Base-by-base conservation (phyloP, 495 filamentous ascomycete genomes). In the Copromyces sp. region DNA sequence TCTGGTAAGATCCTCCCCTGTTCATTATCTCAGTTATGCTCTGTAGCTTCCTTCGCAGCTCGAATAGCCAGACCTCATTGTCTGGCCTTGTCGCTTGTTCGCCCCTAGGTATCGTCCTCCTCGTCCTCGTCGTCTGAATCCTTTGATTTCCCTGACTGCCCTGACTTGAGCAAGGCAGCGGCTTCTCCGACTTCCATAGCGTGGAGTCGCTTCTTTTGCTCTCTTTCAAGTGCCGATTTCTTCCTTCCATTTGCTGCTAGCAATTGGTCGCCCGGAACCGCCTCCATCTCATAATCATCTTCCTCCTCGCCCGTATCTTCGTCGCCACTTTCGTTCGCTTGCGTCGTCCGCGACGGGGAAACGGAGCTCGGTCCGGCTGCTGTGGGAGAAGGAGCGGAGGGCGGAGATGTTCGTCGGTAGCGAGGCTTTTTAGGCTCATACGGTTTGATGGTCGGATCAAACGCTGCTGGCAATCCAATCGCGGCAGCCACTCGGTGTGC, bases 401-500 rank as follows among this genome's bases (percentile, higher is more conserved):
- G 76, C 20, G 78, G 72, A 11, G 81, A 81, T 24, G 77, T 74
- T 3, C 75, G 76, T 17, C 71, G 79, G 59, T 71, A 82, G 73
- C 75, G 83, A 45, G 78, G 84, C 68, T 80, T 68, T 20, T 39
- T 47, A 45, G 69, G 45, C 9, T 70, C 47, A 69, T 88, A 74
- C 73, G 85, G 81, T 68, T 86, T 87, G 76, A 87, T 82, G 12
- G 86, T 81, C 71, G 89, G 79, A 80, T 87, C 80, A 80, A 92
- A 87, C 69, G 78, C 77, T 44, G 86, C 84, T 6, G 89, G 90
- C 0, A 93, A 79, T 0, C 91, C 91, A 2, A 93, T 85, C 3
- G 91, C 92, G 73, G 87, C 87, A 2, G 91, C 91, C 1, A 94
- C 91, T 7, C 87, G 89, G 71, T 89, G 86, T 16, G 91, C 90